These are phyloP conservation scores for Oryza longistaminata DNA, from an alignment of 176 grass and related monocot genomes.

Conservation along the genomic window DNA sequence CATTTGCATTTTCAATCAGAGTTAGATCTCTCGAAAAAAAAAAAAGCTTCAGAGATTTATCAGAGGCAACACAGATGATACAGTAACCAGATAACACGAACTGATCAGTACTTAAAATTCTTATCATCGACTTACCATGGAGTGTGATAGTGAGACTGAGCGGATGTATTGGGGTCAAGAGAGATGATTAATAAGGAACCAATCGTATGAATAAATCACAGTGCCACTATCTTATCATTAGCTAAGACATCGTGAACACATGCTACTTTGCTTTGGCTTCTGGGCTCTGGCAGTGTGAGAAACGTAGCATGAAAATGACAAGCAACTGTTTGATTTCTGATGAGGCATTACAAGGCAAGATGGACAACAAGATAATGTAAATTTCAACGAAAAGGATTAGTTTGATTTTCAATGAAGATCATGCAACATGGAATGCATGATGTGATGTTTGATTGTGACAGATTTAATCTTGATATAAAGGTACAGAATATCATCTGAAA, in stretches of 20 bases:
- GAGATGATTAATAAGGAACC: not conserved
- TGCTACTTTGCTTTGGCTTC: not conserved
- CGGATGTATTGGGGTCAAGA: not conserved
- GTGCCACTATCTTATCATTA: not conserved
- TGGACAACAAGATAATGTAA: not conserved
- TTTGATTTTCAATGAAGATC: not conserved
- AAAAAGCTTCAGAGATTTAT: conserved; percentile 15
- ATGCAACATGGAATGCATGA: not conserved
- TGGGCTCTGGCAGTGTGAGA: conserved; percentile 10
- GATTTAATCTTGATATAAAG: not conserved
- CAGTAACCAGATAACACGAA: not conserved
- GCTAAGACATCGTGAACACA: not conserved
- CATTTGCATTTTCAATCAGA: too few relatives aligned
- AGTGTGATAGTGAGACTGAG: not conserved
- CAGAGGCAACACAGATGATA: not conserved
- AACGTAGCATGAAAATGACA: conserved; percentile 13
- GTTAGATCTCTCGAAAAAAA: too few relatives aligned
- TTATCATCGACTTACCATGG: not conserved
- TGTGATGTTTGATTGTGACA: conserved; percentile 5
- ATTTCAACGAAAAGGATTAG: not conserved
- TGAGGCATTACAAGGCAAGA: not conserved
- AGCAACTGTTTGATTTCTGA: conserved; percentile 7
- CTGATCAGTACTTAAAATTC: not conserved
- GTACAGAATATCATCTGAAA: not conserved
- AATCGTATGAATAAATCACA: not conserved